phyloP scores from a whole-genome alignment of 192 early-diverging fungal species.

The Thamnidium elegans region DNA sequence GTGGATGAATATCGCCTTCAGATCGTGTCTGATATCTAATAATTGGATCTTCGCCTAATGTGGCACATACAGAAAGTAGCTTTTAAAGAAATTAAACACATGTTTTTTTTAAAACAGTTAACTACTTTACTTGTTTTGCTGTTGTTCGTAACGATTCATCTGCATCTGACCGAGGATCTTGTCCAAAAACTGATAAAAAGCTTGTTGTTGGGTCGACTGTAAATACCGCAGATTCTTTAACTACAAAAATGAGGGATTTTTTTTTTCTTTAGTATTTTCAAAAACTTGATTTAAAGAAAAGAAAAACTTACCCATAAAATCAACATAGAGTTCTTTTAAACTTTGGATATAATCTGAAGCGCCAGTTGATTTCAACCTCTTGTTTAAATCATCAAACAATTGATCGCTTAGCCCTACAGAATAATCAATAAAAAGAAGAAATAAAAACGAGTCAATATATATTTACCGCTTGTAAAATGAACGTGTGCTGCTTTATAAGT shows the following conservation, averaged over 20 bases:
- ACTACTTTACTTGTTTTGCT: slow-evolving; percentile 20
- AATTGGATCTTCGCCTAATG: slow-evolving; percentile 87
- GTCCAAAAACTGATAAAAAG: slow-evolving; percentile 64
- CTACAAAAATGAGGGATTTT: neutral
- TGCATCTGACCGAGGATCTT: slow-evolving; percentile 33
- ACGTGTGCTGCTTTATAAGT: slow-evolving; percentile 60
- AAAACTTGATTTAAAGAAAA: too few species aligned
- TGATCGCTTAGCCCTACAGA: slow-evolving; percentile 59
- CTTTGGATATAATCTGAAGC: slow-evolving; percentile 56
- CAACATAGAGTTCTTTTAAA: slow-evolving; percentile 74
- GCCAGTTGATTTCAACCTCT: slow-evolving; percentile 49
- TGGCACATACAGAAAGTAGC: slow-evolving; percentile 83
- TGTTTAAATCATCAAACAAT: slow-evolving; percentile 49
- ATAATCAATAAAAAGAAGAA: neutral
- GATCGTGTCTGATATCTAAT: slow-evolving; percentile 86
- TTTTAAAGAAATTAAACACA: slow-evolving; percentile 26
- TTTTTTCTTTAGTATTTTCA: too few species aligned
- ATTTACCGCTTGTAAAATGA: slow-evolving; percentile 55
- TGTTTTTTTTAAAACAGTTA: slow-evolving; percentile 9
- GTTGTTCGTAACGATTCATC: slow-evolving; percentile 6
- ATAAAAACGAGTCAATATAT: neutral
- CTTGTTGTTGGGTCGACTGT: slow-evolving; percentile 68
- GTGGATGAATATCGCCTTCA: slow-evolving; percentile 45
- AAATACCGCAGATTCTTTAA: slow-evolving; percentile 45
- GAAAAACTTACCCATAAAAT: slow-evolving; percentile 67